Conservation (phyloP, 805 yeast genomes). For the Candida loeiensis region DNA sequence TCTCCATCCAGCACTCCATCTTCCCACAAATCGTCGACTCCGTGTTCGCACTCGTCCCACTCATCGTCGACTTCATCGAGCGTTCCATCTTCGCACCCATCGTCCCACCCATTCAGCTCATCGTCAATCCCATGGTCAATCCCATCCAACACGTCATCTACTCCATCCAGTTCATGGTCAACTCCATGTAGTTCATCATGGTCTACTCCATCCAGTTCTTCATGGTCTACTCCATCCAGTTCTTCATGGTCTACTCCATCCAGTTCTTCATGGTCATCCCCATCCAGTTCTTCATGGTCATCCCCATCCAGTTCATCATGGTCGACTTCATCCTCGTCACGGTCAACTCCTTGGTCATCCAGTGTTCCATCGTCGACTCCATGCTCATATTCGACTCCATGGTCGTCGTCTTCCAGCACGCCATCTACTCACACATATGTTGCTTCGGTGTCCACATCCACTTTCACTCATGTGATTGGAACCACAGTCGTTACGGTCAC, state of each 20-base stretch:
- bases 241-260: neutral
- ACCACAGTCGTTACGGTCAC: slow-evolving; percentile 34
- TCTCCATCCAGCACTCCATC: slow-evolving; percentile 1
- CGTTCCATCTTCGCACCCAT: neutral
- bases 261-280: too few species aligned
- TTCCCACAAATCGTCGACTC: neutral
- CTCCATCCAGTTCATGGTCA: neutral
- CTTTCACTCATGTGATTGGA: slow-evolving; percentile 12
- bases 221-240: neutral
- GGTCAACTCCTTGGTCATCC: too few species aligned
- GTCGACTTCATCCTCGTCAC: too few species aligned
- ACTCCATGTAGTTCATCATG: neutral
- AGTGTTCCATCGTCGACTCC: neutral
- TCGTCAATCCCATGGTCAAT: neutral
- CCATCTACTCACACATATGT: slow-evolving; percentile 1
- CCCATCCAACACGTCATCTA: neutral
- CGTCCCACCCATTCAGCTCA: neutral
- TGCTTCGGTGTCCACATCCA: slow-evolving; percentile 5
- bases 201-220: too few species aligned
- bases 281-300: too few species aligned
- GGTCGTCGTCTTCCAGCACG: neutral
- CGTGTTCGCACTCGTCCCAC: neutral
- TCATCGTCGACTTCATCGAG: neutral
- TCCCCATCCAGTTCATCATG: too few species aligned
- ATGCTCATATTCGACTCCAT: neutral